Percentiles rank a stretch among this genome's conserved stretches.
phyloP scores from a whole-genome alignment of 805 yeast genomes.

The Metschnikowia lunata region DNA sequence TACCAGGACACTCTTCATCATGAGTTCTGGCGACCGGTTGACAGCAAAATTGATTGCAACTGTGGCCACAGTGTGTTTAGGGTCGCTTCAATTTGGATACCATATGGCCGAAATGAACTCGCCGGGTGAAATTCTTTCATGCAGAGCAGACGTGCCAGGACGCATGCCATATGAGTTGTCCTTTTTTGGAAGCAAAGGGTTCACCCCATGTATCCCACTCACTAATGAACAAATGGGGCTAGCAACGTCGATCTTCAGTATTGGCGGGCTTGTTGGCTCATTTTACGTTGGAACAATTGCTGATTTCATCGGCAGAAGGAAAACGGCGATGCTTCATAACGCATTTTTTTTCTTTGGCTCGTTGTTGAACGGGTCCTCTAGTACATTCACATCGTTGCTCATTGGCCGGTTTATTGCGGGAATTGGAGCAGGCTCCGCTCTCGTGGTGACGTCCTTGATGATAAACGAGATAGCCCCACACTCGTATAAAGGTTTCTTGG shows the following conservation, averaged over 20 bases:
- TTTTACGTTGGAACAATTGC: constrained; percentile 62
- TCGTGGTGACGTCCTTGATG: constrained; percentile 80
- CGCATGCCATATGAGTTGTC: constrained; percentile 29
- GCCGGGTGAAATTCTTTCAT: constrained; percentile 68
- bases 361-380: constrained; percentile 49
- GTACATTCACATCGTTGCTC: constrained; percentile 40
- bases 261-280: constrained; percentile 82
- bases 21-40: constrained; percentile 1
- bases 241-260: constrained; percentile 71
- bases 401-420: constrained; percentile 79
- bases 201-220: constrained; percentile 53
- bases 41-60: constrained; percentile 37
- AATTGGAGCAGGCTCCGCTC: constrained; percentile 78
- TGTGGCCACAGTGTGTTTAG: constrained; percentile 61
- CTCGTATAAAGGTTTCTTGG: constrained; percentile 67
- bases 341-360: constrained; percentile 59
- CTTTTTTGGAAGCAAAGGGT: constrained; percentile 39
- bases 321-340: constrained; percentile 49
- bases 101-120: constrained; percentile 95
- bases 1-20: background rate
- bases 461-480: constrained; percentile 78
- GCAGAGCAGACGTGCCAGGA: constrained; percentile 38
- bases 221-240: constrained; percentile 58
- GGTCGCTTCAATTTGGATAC: constrained; percentile 86
- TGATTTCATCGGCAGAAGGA: constrained; percentile 60